Evolutionary conservation across 1,284 basidiomycete species (phyloP), one percentile per base, ranked within the genome.

Genomic region (Ceratobasidium sp.): DNA sequence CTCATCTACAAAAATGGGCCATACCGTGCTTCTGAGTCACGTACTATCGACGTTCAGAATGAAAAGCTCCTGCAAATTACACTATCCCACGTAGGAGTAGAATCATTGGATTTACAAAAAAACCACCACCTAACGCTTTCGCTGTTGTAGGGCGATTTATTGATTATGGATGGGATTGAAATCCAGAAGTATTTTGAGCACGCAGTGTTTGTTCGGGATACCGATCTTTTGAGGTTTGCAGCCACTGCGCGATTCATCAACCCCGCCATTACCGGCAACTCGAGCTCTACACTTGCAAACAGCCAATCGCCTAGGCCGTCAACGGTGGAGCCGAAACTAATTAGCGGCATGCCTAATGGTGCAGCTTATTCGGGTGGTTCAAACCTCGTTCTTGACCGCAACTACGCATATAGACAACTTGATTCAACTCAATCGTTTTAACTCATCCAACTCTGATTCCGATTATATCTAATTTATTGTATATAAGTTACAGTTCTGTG

Each of bases 201-300:
- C 35, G 71, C 71, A 6, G 71, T 75, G 17, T 75, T 75, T 42
- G 49, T 75, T 33, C 71, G 71, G 4, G 71, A 75, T 33, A 75
- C 23, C 51, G 71, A 75, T 33, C 47, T 75, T 17, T 45, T 75
- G 13, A 58, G 71, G 15, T 75, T 75, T 42, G 71, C 71, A 20
- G 71, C 71, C 10, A 75, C 71, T 56, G 71, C 71, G 26, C 39
- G 71, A 54, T 26, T 8, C 10, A 75, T 75, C 28, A 20, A 49
- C 23, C 20, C 54, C 33, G 5, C 35, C 23, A 47, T 10, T 1
- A 8, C 23, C 60, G n/a, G n/a, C 17, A 63, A 58, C n/a, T 6
- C 37, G 23, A 37, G n/a, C 33, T 10, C 31, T n/a, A 49, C 1
- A 13, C 26, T n/a, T 31, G 28, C 37, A 10, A 3, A 15, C 17